Base-by-base conservation (phyloP, 805 yeast species). In the Yamadazyma sp. region DNA sequence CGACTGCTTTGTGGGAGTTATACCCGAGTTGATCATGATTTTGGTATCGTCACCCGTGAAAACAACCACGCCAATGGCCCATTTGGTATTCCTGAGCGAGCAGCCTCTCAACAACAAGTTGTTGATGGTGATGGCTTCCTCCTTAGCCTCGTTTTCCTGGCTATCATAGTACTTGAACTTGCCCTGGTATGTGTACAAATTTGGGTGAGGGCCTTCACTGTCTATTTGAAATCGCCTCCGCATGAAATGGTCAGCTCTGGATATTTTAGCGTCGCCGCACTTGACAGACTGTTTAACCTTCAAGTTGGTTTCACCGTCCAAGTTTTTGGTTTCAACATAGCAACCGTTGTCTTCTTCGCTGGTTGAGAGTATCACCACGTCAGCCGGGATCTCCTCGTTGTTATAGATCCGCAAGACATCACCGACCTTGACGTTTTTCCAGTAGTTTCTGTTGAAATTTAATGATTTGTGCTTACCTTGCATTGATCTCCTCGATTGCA, bases 141-240 rank as follows among this genome's bases (percentile, higher is more conserved):
- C 73, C 25, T 38, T 37, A n/a, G 23, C 23, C n/a, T 41, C 48
- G 8, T 32, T 26, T 17, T 38, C 47, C 11, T 37, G 39, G 7
- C 36, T 34, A 19, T 31, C 35, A 20, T 28, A 24, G 41, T 64
- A 64, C 13, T 38, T 45, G 19, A 82, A 52, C 48, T 80, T 82
- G 46, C 93, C 95, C 55, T 83, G 85, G 52, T 84, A 85, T 28
- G 80, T 72, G 57, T 85, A 85, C 46, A 85, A 64, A 54, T 83
- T 84, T 1, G 89, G 75, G 57, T 84, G 88, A 11, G 95, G 95
- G 6, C 89, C 91, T 62, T 85, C 93, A 64, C 84, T 76, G 48
- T 84, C 87, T n/a, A 84, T 62, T 75, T 82, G 76, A 48, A 83
- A 83, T 45, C 70, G 71, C 36, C 77, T 62, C 21, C 47, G 35